Percentiles rank a stretch among this genome's conserved stretches.
These are phyloP conservation scores for Buddleja alternifolia DNA, from an alignment of 257 asterid species.

Conservation along the genomic window DNA sequence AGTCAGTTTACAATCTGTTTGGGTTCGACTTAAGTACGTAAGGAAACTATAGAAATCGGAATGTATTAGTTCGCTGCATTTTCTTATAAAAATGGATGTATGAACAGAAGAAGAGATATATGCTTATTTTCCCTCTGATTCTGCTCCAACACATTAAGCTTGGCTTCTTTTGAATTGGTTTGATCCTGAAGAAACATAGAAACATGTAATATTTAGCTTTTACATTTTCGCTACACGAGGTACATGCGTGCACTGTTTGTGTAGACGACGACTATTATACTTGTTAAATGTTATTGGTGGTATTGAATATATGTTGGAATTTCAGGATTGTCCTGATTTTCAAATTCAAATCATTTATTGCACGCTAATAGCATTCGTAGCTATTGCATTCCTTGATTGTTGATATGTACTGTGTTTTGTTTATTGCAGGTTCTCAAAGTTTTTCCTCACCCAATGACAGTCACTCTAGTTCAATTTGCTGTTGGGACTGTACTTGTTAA, in stretches of 20 bases:
- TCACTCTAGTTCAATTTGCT: constrained; percentile 72
- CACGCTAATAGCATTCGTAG: too few species aligned
- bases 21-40: background rate
- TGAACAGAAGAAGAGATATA: background rate
- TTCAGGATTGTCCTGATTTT: background rate
- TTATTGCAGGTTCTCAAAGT: constrained; percentile 72
- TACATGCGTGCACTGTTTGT: background rate
- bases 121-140: background rate
- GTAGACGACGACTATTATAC: background rate
- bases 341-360: background rate
- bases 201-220: background rate
- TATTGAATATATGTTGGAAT: background rate
- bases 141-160: background rate
- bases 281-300: background rate
- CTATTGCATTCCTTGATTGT: constrained; percentile 1
- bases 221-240: background rate
- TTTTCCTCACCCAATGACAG: constrained; percentile 73
- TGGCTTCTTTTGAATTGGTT: background rate
- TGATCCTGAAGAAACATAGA: background rate
- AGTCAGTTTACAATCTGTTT: background rate
- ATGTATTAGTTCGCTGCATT: constrained; percentile 2
- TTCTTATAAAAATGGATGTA: background rate
- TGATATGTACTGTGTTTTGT: constrained; percentile 20
- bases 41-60: background rate
- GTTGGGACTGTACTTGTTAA: constrained; percentile 65